Conservation (phyloP, 768 basidiomycete genomes). For the Suillus clintonianus region DNA sequence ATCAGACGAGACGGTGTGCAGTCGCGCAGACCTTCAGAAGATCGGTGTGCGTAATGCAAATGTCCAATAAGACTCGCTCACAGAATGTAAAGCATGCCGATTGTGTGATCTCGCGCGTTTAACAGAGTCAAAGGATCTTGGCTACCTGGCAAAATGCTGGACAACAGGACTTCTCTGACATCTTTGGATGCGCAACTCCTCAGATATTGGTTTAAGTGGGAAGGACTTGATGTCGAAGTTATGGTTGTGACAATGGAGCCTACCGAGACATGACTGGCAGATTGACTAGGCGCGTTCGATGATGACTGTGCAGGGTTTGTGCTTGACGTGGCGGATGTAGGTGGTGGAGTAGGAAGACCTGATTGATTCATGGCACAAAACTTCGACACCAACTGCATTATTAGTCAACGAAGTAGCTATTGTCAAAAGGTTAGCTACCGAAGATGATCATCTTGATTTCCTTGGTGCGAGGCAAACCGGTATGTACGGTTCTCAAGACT, state of each 20-base stretch:
- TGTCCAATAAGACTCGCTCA: slow-evolving; percentile 37
- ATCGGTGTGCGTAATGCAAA: neutral
- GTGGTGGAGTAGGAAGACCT: slow-evolving; percentile 26
- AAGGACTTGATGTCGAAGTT: slow-evolving; percentile 40
- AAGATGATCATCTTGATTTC: neutral
- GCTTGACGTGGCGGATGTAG: slow-evolving; percentile 15
- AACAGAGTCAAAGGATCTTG: slow-evolving; percentile 69
- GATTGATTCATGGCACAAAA: slow-evolving; percentile 26
- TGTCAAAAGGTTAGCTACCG: neutral
- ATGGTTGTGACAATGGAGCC: slow-evolving; percentile 48
- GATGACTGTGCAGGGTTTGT: slow-evolving; percentile 15
- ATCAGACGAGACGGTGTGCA: slow-evolving; percentile 40
- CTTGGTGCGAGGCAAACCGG: neutral
- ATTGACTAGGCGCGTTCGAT: slow-evolving; percentile 8
- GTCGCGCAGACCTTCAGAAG: slow-evolving; percentile 55
- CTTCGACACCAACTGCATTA: neutral
- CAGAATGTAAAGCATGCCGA: slow-evolving; percentile 75
- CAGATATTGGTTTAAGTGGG: slow-evolving; percentile 44
- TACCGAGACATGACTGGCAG: slow-evolving; percentile 28
- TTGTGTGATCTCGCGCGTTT: slow-evolving; percentile 54
- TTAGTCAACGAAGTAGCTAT: neutral
- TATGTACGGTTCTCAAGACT: neutral
- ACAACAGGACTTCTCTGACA: slow-evolving; percentile 55
- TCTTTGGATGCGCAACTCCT: slow-evolving; percentile 56
- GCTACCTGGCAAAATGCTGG: slow-evolving; percentile 54